These are phyloP conservation scores for Nymphaea thermarum DNA, from an alignment of 164 flowering plant species.

Conservation along the genomic window DNA sequence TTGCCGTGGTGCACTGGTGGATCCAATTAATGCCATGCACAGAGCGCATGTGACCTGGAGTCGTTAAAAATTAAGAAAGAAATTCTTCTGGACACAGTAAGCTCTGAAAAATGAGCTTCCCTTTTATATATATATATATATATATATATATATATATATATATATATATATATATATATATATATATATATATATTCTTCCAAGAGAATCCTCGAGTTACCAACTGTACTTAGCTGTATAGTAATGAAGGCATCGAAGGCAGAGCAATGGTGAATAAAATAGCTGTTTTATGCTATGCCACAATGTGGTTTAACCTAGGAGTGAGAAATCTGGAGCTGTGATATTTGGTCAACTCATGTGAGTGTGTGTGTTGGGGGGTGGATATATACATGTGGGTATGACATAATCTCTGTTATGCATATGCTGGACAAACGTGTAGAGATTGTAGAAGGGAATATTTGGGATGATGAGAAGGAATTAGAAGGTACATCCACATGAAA, in stretches of 20 bases:
- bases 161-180: too few relatives aligned
- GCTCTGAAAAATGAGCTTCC: too few relatives aligned
- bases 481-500: constrained; percentile 12
- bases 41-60: constrained; percentile 6
- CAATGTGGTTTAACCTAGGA: constrained; percentile 37
- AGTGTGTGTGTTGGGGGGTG: constrained; percentile 3
- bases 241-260: constrained; percentile 7
- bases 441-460: constrained; percentile 62
- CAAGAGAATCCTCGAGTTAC: constrained; percentile 1
- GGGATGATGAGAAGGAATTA: constrained; percentile 68
- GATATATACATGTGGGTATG: constrained; percentile 35
- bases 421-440: constrained; percentile 45
- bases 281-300: constrained; percentile 6
- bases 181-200: neutral
- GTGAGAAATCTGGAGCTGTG: constrained; percentile 16
- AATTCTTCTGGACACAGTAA: too few relatives aligned
- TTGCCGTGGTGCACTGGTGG: neutral
- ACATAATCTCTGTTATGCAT: constrained; percentile 20
- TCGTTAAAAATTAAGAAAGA: neutral
- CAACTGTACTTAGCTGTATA: neutral
- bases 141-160: too few relatives aligned
- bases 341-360: constrained; percentile 7
- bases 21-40: constrained; percentile 9
- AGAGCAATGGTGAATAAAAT: constrained; percentile 20
- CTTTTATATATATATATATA: too few relatives aligned